These are phyloP conservation scores for Passalora sequoiae DNA, from an alignment of 2,329 filamentous ascomycete genomes.

Conservation along the genomic window DNA sequence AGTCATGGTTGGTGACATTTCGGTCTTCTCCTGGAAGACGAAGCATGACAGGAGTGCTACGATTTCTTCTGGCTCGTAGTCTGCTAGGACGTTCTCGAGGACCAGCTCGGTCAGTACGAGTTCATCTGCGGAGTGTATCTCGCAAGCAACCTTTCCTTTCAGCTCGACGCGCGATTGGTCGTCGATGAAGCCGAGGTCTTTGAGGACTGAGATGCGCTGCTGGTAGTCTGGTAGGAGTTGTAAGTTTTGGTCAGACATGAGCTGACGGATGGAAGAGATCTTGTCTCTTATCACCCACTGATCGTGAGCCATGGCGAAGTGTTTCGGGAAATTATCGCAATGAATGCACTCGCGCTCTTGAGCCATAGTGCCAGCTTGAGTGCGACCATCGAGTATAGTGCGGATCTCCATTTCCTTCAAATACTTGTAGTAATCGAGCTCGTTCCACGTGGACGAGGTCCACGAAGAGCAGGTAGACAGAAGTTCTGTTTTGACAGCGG, in stretches of 20 bases:
- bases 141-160: slow-evolving; percentile 97
- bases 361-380: slow-evolving; percentile 58
- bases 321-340: slow-evolving; percentile 78
- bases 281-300: slow-evolving; percentile 96
- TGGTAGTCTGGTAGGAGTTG: slow-evolving; percentile 95
- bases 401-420: slow-evolving; percentile 79
- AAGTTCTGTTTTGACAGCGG: slow-evolving; percentile 64
- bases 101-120: slow-evolving; percentile 93
- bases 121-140: slow-evolving; percentile 95
- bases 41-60: slow-evolving; percentile 89
- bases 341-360: slow-evolving; percentile 59
- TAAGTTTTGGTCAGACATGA: slow-evolving; percentile 93
- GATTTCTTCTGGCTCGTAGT: slow-evolving; percentile 94
- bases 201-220: slow-evolving; percentile 85
- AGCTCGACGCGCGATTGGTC: slow-evolving; percentile 80
- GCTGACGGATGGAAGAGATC: slow-evolving; percentile 76
- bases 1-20: slow-evolving; percentile 72
- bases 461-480: slow-evolving; percentile 66
- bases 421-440: slow-evolving; percentile 68
- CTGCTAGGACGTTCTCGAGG: slow-evolving; percentile 90
- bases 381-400: slow-evolving; percentile 69
- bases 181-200: slow-evolving; percentile 89
- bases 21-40: slow-evolving; percentile 96
- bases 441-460: slow-evolving; percentile 71
- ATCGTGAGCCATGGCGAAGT: slow-evolving; percentile 94